These are phyloP conservation scores for Daldinia bambusicola DNA, from an alignment of 495 filamentous ascomycete species.

Conservation along the genomic window DNA sequence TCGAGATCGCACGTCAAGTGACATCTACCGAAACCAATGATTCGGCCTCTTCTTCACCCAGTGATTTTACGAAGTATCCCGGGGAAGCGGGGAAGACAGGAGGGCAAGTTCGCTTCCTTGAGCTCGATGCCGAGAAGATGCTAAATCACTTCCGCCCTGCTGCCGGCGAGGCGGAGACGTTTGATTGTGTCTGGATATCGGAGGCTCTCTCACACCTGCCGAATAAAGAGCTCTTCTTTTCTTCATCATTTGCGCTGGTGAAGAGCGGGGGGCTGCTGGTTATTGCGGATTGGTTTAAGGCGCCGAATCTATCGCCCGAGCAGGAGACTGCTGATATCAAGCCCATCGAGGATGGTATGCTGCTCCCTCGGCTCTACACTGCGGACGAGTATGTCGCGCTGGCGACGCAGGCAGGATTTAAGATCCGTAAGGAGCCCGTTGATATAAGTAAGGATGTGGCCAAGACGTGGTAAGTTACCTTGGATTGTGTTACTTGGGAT, in stretches of 20 bases:
- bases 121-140: conserved; percentile 70
- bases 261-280: conserved; percentile 58
- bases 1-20: conserved; percentile 60
- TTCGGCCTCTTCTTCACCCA: conserved; percentile 1
- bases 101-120: conserved; percentile 61
- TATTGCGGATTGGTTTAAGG: conserved; percentile 67
- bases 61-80: conserved; percentile 50
- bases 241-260: conserved; percentile 57
- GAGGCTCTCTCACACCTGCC: conserved; percentile 69
- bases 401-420: conserved; percentile 58
- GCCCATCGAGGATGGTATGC: conserved; percentile 69
- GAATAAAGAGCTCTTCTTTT: conserved; percentile 65
- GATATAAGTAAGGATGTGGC: conserved; percentile 67
- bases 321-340: conserved; percentile 62
- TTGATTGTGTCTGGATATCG: conserved; percentile 68
- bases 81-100: conserved; percentile 22
- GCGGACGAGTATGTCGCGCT: conserved; percentile 60
- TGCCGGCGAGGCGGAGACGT: conserved; percentile 39
- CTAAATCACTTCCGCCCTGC: conserved; percentile 56
- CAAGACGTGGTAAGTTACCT: conserved; percentile 63
- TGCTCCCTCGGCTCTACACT: conserved; percentile 63
- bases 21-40: conserved; percentile 49
- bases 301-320: conserved; percentile 53
- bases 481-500: background rate
- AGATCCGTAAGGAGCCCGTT: conserved; percentile 55